These are phyloP conservation scores for Hyphopichia fennica DNA, from an alignment of 1,139 yeast genomes.

Conservation along the genomic window DNA sequence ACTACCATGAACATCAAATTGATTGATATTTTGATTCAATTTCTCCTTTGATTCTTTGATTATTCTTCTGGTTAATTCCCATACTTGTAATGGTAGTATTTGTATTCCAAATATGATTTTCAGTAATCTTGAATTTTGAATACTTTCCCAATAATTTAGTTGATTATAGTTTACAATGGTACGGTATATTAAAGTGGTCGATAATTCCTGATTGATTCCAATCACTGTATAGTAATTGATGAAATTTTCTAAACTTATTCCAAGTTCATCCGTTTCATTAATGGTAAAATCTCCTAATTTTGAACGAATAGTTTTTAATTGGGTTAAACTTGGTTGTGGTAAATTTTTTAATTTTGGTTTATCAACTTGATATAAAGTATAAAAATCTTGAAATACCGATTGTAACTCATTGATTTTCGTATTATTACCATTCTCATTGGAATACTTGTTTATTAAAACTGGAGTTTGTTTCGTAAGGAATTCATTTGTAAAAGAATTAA, in stretches of 20 bases:
- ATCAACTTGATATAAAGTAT: constrained; percentile 6
- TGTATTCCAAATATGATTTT: constrained; percentile 37
- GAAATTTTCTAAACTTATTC: constrained; percentile 9
- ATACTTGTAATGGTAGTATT: constrained; percentile 27
- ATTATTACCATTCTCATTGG: neutral
- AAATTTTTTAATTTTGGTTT: constrained; percentile 1
- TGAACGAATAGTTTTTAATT: neutral
- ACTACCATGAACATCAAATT: neutral
- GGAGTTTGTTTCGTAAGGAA: constrained; percentile 6
- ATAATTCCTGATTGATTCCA: constrained; percentile 25
- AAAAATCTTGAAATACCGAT: constrained; percentile 17
- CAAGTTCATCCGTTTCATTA: neutral
- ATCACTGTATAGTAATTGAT: constrained; percentile 26
- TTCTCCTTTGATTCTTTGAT: constrained; percentile 6
- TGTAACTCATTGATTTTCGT: constrained; percentile 10
- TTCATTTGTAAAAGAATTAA: constrained; percentile 9
- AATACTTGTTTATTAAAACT: neutral
- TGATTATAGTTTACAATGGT: constrained; percentile 36
- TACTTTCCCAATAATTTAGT: constrained; percentile 36
- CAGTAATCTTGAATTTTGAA: constrained; percentile 23
- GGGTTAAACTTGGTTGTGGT: neutral
- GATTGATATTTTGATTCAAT: neutral
- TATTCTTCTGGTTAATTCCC: constrained; percentile 13
- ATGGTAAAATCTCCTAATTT: neutral
- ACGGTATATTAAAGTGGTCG: constrained; percentile 36